Percentiles rank a stretch among this genome's conserved stretches.
Evolutionary conservation across 2,329 filamentous ascomycete species (phyloP).

Genomic region (Colletotrichum truncatum): DNA sequence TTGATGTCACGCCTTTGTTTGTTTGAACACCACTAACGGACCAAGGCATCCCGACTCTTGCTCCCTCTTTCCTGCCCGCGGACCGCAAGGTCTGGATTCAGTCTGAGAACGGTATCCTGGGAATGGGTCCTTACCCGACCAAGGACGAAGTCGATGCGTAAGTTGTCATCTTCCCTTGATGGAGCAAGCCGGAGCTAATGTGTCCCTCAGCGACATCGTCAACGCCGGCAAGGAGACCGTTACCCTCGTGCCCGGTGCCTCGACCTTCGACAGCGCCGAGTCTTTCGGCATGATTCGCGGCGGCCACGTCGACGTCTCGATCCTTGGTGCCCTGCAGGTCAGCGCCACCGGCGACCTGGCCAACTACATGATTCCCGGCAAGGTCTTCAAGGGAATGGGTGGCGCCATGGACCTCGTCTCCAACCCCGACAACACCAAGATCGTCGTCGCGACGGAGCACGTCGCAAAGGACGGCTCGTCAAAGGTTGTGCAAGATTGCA

Average conservation of each 20-base stretch:
- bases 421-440: conserved; percentile 76
- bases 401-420: conserved; percentile 79
- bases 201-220: conserved; percentile 67
- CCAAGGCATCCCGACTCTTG: conserved; percentile 82
- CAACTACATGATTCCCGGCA: conserved; percentile 92
- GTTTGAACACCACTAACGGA: conserved; percentile 7
- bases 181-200: conserved; percentile 35
- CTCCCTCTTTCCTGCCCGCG: conserved; percentile 76
- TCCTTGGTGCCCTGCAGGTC: conserved; percentile 85
- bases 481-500: conserved; percentile 73
- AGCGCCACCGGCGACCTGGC: conserved; percentile 81
- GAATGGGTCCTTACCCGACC: conserved; percentile 83
- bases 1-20: conserved; percentile 45
- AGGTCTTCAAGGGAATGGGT: conserved; percentile 89
- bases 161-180: background rate
- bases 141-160: conserved; percentile 74
- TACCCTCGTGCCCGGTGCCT: conserved; percentile 79
- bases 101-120: conserved; percentile 86
- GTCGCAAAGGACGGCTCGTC: conserved; percentile 73
- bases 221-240: conserved; percentile 92
- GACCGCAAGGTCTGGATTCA: conserved; percentile 82
- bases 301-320: conserved; percentile 84
- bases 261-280: conserved; percentile 82
- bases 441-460: conserved; percentile 77
- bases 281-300: conserved; percentile 90